These are phyloP conservation scores for Psilocybe subaeruginosa DNA, from an alignment of 768 basidiomycete genomes.

Conservation along the genomic window DNA sequence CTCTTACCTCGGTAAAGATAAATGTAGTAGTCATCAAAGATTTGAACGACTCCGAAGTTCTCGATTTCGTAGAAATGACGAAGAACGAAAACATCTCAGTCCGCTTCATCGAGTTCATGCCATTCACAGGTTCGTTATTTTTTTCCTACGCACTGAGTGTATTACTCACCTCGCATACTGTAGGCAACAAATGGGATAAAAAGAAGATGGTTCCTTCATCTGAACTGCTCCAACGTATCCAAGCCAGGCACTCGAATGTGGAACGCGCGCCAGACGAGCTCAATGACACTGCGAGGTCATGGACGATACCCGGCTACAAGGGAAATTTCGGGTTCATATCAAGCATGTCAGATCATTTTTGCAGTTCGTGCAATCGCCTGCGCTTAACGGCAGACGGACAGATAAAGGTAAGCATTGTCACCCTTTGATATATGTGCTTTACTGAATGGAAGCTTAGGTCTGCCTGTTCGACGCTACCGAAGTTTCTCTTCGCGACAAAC, in stretches of 20 bases:
- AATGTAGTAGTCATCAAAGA: conserved; percentile 85
- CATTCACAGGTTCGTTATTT: conserved; percentile 70
- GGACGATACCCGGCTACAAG: conserved; percentile 68
- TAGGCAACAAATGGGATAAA: conserved; percentile 87
- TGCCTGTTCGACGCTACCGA: conserved; percentile 88
- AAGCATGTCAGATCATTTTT: conserved; percentile 95
- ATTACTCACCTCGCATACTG: conserved; percentile 3
- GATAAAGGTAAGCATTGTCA: conserved; percentile 61
- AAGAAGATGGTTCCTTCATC: conserved; percentile 81
- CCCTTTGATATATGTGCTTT: too few relatives aligned
- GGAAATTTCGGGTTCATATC: conserved; percentile 88
- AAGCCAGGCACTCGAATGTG: conserved; percentile 49
- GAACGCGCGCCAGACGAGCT: conserved; percentile 63
- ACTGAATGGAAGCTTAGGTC: conserved; percentile 51
- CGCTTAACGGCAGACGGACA: conserved; percentile 90
- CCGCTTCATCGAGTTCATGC: conserved; percentile 95
- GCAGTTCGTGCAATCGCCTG: conserved; percentile 81
- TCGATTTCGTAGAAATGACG: conserved; percentile 80
- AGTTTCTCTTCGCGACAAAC: conserved; percentile 76
- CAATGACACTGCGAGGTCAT: conserved; percentile 84
- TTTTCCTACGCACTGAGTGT: neutral
- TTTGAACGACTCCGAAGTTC: conserved; percentile 79
- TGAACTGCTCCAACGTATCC: conserved; percentile 58
- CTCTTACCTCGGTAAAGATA: conserved; percentile 69
- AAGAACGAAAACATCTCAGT: conserved; percentile 65